Percentiles rank a stretch among this genome's conserved stretches.
These are phyloP conservation scores for Podochytrium sp. DNA, from an alignment of 192 early-diverging fungal species.

Conservation along the genomic window DNA sequence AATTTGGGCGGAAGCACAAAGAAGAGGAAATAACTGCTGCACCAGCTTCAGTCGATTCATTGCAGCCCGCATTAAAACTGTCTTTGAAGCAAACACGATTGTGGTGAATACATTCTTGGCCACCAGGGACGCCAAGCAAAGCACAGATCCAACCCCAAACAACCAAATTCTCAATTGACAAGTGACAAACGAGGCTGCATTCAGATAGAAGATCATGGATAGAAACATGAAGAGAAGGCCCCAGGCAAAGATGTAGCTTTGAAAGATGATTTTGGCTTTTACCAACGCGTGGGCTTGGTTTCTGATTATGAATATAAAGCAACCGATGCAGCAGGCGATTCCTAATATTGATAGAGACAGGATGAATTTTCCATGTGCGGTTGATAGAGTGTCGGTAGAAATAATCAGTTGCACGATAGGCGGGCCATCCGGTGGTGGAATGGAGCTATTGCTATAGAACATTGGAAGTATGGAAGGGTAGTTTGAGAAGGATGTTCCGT, in stretches of 20 bases:
- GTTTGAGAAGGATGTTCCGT: not conserved
- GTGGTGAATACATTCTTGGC: not conserved
- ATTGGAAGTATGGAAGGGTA: not conserved
- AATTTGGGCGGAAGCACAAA: no score
- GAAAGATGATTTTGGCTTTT: not conserved
- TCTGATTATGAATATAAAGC: not conserved
- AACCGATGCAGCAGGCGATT: not conserved
- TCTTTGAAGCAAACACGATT: not conserved
- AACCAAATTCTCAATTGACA: not conserved
- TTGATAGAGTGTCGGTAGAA: not conserved
- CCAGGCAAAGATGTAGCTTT: not conserved
- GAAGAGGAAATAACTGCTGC: no score
- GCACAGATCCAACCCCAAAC: not conserved
- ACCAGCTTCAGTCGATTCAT: no score
- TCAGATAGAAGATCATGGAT: not conserved
- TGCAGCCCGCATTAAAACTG: no score
- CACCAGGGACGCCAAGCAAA: not conserved
- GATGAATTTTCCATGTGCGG: not conserved
- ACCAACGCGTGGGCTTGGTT: not conserved
- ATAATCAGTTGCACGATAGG: not conserved
- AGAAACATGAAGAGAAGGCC: not conserved
- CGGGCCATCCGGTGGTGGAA: not conserved
- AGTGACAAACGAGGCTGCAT: not conserved
- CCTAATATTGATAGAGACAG: not conserved
- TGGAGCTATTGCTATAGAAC: not conserved